Evolutionary conservation across 495 filamentous ascomycete species (phyloP).

Genomic region (Thermochaetoides thermophila): DNA sequence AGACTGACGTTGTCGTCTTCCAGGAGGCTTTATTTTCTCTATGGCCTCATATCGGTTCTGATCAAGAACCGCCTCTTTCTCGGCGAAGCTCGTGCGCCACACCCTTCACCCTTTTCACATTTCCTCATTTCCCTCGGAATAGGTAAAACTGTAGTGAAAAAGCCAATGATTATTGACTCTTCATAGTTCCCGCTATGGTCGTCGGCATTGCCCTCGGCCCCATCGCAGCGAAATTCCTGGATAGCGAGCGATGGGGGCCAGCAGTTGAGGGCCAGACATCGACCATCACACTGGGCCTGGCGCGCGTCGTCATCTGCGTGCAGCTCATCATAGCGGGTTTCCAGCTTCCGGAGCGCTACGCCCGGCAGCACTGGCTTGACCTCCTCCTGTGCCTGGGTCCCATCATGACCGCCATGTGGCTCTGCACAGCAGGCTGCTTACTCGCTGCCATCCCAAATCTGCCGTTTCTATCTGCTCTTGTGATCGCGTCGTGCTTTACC

Average conservation of each 20-base stretch:
- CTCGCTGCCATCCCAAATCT: constrained; percentile 51
- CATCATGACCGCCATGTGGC: constrained; percentile 80
- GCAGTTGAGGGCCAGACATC: constrained; percentile 22
- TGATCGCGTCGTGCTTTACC: constrained; percentile 47
- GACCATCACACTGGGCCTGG: constrained; percentile 34
- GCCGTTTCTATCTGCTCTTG: constrained; percentile 35
- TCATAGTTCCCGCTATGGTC: constrained; percentile 35
- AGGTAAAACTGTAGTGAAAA: no score
- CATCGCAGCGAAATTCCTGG: constrained; percentile 32
- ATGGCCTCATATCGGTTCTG: constrained; percentile 37
- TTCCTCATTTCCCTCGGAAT: constrained; percentile 3
- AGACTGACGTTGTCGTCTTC: neutral
- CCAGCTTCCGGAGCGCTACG: constrained; percentile 69
- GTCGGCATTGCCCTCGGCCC: constrained; percentile 35
- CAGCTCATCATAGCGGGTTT: constrained; percentile 66
- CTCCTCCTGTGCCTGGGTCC: constrained; percentile 65
- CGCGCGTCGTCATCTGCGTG: constrained; percentile 39
- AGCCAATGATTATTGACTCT: no score
- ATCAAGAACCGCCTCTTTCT: constrained; percentile 41
- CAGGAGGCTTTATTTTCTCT: constrained; percentile 23
- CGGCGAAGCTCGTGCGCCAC: constrained; percentile 38
- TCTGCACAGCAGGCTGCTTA: constrained; percentile 55
- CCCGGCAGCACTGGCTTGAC: constrained; percentile 58
- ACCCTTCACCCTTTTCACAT: neutral
- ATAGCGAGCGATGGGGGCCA: constrained; percentile 29